These are phyloP conservation scores for Phaeoacremonium minimum DNA, from an alignment of 2,329 filamentous ascomycete species.

Conservation along the genomic window DNA sequence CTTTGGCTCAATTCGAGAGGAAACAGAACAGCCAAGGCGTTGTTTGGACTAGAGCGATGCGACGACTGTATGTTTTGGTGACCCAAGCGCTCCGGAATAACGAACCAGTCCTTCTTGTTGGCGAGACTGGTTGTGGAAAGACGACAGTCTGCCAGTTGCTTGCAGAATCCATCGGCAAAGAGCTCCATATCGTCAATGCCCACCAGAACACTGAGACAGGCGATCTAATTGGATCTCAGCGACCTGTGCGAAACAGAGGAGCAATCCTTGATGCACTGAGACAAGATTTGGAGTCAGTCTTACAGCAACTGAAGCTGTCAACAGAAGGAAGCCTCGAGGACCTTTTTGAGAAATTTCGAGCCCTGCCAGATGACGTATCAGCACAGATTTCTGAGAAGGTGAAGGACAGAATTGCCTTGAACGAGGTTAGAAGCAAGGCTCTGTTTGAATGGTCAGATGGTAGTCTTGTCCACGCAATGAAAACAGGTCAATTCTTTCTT, in stretches of 20 bases:
- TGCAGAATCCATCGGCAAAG: conserved; percentile 71
- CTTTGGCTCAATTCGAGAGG: conserved; percentile 36
- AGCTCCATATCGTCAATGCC: conserved; percentile 88
- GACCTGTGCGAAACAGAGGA: conserved; percentile 82
- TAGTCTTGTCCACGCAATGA: conserved; percentile 91
- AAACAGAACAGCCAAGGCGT: conserved; percentile 57
- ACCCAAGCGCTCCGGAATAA: conserved; percentile 80
- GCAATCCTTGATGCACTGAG: conserved; percentile 64
- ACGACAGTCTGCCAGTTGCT: conserved; percentile 93
- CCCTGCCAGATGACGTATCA: conserved; percentile 37
- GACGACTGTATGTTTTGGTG: conserved; percentile 85
- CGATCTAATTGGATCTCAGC: conserved; percentile 91
- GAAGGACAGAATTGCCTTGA: conserved; percentile 38
- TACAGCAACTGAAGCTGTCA: conserved; percentile 32
- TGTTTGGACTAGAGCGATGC: conserved; percentile 95
- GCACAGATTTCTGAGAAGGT: conserved; percentile 43
- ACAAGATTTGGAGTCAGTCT: conserved; percentile 50
- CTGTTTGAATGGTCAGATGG: conserved; percentile 97
- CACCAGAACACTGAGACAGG: conserved; percentile 98
- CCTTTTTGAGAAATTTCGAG: conserved; percentile 56
- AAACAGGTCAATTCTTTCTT: conserved; percentile 81
- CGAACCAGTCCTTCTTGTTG: conserved; percentile 90
- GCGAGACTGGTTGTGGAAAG: conserved; percentile 96
- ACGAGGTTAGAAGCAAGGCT: conserved; percentile 66
- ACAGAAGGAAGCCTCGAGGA: conserved; percentile 42